phyloP scores from a whole-genome alignment of 2,329 filamentous ascomycete genomes.

The Colletotrichum lupini region DNA sequence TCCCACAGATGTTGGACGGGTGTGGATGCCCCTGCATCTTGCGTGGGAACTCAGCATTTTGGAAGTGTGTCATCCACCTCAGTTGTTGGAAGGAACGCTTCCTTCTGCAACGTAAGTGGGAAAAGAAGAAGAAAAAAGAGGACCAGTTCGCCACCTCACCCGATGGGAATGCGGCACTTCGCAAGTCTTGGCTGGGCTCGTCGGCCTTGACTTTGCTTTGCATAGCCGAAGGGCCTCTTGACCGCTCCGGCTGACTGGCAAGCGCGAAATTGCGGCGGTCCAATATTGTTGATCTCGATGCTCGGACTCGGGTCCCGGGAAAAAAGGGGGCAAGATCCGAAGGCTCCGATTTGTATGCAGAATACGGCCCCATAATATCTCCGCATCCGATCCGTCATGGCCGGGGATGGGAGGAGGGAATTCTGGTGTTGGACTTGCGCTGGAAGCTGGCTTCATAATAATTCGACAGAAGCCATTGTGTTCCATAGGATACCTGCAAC shows the following conservation, averaged over 20 bases:
- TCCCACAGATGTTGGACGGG: background rate
- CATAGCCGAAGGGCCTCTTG: background rate
- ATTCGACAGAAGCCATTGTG: no score
- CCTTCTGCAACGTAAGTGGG: background rate
- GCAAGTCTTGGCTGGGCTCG: background rate
- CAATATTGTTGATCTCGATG: no score
- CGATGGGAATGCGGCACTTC: background rate
- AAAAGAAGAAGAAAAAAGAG: background rate
- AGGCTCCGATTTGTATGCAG: background rate
- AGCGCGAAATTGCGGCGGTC: background rate
- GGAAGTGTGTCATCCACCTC: slow-evolving; percentile 11
- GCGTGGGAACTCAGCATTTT: background rate
- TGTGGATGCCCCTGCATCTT: slow-evolving; percentile 22
- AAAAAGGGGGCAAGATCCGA: background rate
- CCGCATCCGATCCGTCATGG: background rate
- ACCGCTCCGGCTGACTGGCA: background rate
- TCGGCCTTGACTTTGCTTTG: background rate
- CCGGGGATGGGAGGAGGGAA: background rate
- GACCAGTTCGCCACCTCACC: background rate
- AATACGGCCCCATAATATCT: background rate
- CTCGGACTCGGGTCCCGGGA: background rate
- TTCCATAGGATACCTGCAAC: background rate
- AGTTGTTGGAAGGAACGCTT: background rate
- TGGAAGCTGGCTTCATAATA: background rate
- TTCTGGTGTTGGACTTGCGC: no score